Evolutionary conservation across 257 asterid genomes (phyloP), one percentile per base, ranked within the genome.

Genomic region (Solanum neorickii): DNA sequence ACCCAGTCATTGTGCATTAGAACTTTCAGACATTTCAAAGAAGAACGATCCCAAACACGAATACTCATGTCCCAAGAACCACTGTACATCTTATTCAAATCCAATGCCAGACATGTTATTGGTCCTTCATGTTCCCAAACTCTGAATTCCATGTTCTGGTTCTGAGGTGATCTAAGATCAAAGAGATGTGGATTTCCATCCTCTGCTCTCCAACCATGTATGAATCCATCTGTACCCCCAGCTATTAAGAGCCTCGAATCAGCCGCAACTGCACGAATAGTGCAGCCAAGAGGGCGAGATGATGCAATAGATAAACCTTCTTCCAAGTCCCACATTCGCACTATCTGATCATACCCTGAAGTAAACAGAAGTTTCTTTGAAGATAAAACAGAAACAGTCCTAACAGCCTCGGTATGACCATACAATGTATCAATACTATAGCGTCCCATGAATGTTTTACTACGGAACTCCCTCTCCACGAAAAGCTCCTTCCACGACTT

Each of bases 61-160:
- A 97, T 86, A 29, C 94, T 94, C 99, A 95, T 97, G 91, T 97
- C 99, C 99, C 99, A 97, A 8, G 99, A 97, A 70, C 98, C 98
- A 86, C 99, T 97, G 68, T 94, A 97, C 85, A 97, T 97, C 90
- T 90, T 95, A 85, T 88, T 87, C 66, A 91, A 89, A 91, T 92
- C 99, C 92, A 97, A 89, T 5, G 99, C 96, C 87, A 96, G 97
- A 86, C 99, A 97, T 41, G 99, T 96, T 87, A 95, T 90, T 5
- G 99, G 98, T 10, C 99, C 99, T 82, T 87, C 96, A 46, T 97
- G 99, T 88, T 94, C 97, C 98, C 99, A 97, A 41, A 97, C 90
- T 31, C 96, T 93, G 70, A 97, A 97, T 87, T 94, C 97, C 84
- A 62, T 87, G 80, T 89, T 92, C 83, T 91, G 96, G 85, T 92